Percentiles rank a stretch among this genome's conserved stretches.
phyloP scores from a whole-genome alignment of 2,329 filamentous ascomycete genomes.

The Spiromastix sp. region DNA sequence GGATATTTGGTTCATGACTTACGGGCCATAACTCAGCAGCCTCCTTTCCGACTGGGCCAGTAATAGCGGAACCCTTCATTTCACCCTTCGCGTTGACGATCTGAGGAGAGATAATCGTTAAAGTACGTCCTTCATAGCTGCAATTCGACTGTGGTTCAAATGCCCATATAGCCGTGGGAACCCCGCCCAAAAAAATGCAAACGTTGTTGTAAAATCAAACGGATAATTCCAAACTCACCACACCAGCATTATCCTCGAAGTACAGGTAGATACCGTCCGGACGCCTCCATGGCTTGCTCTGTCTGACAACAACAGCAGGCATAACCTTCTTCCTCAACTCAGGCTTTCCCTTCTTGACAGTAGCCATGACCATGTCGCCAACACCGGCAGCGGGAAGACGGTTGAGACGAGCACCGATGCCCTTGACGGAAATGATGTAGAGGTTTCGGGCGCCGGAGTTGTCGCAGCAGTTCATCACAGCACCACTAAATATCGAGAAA shows the following conservation, averaged over 20 bases:
- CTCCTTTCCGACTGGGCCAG: conserved; percentile 98
- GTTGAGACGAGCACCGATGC: conserved; percentile 95
- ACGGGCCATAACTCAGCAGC: conserved; percentile 98
- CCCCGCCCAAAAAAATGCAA: no score
- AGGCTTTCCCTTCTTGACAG: conserved; percentile 99
- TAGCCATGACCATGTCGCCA: conserved; percentile 99
- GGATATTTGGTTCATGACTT: conserved; percentile 34
- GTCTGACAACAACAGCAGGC: conserved; percentile 96
- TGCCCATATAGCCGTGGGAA: no score
- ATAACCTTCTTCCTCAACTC: conserved; percentile 99
- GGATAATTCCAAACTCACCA: no score
- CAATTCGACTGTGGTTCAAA: no score
- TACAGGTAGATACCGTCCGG: conserved; percentile 98
- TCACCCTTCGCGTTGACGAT: conserved; percentile 99
- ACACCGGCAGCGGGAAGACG: conserved; percentile 94
- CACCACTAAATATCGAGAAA: conserved; percentile 79
- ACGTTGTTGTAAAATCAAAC: no score
- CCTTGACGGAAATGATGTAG: conserved; percentile 99
- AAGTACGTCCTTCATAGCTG: no score
- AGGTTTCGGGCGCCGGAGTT: conserved; percentile 98
- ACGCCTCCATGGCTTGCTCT: conserved; percentile 99
- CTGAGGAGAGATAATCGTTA: conserved; percentile 34
- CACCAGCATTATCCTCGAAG: conserved; percentile 99
- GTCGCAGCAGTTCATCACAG: conserved; percentile 99
- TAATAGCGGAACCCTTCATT: conserved; percentile 99